Base-by-base conservation (phyloP, 139 green algal species). In the Raphidocelis subcapitata region DNA sequence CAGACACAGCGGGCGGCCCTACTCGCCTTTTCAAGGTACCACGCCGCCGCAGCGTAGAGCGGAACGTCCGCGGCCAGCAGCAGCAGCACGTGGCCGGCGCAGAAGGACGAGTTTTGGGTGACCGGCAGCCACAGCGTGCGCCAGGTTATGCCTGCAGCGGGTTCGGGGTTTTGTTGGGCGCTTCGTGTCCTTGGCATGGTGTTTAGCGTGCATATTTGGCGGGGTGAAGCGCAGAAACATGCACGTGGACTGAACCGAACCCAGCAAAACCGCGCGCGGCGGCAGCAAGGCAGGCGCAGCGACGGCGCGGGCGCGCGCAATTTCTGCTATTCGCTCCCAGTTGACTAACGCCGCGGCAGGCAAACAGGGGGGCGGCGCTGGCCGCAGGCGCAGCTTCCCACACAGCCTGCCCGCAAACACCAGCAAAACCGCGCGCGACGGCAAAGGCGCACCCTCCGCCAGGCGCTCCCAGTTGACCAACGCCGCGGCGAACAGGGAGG, bases 1-100 rank as follows among this genome's bases (percentile, higher is more conserved):
- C n/a, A n/a, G n/a, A n/a, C n/a, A n/a, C n/a, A n/a, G n/a, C n/a
- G n/a, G n/a, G n/a, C n/a, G n/a, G n/a, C n/a, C n/a, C n/a, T n/a
- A 69, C 81, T 5, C 59, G 86, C 87, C 85, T 91, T 84, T 64
- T 93, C 89, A 28, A 87, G 69, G 70, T 94, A 93, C 81, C 83
- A 89, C 1, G 84, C 83, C 31, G 92, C 73, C 1, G 69, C 37
- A 24, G 24, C 62, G 62, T 83, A 95, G 37, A 94, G 64, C 23
- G 84, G 37, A 3, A 90, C 64, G 41, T 95, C 90, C 51, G 88
- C 35, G 3, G 75, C 57, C 51, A 95, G 80, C 70, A 93, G 84
- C 56, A 31, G 35, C 59, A 92, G 79, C 26, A 94, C 77, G 33
- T 36, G 79, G 24, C 49, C 74, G 0, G 81, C 82, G 55, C 75